Percentiles rank a stretch among this genome's conserved stretches.
These are phyloP conservation scores for Trypanosoma rangeli DNA, from an alignment of 208 protist genomes.

Conservation along the genomic window DNA sequence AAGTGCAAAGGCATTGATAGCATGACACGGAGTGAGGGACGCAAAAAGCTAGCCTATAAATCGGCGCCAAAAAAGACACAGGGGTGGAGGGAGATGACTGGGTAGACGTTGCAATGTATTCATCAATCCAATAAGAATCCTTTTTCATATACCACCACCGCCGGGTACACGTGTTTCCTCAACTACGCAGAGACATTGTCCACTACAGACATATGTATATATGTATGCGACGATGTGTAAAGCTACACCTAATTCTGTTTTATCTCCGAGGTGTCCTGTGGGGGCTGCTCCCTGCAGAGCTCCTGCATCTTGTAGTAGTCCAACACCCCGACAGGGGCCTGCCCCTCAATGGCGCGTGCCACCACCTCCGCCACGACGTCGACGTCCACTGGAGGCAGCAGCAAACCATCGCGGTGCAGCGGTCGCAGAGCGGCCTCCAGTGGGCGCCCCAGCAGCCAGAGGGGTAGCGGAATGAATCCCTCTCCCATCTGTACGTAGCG, in stretches of 20 bases:
- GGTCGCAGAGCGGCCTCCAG: slow-evolving; percentile 53
- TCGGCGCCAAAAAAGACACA: too few species aligned
- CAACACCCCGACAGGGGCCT: slow-evolving; percentile 34
- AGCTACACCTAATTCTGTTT: slow-evolving; percentile 17
- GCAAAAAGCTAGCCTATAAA: too few species aligned
- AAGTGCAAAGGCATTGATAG: too few species aligned
- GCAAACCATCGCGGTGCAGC: slow-evolving; percentile 29
- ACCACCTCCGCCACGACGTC: slow-evolving; percentile 69
- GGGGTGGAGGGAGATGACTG: too few species aligned
- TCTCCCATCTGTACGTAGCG: slow-evolving; percentile 44
- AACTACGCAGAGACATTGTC: too few species aligned
- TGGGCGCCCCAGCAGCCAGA: slow-evolving; percentile 58
- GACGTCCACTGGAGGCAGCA: slow-evolving; percentile 69
- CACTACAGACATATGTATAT: slow-evolving; percentile 5
- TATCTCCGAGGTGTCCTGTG: background rate
- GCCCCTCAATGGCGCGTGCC: slow-evolving; percentile 58
- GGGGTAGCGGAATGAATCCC: slow-evolving; percentile 53
- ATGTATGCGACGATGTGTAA: background rate
- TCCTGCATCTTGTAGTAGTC: slow-evolving; percentile 71
- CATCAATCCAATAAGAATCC: too few species aligned
- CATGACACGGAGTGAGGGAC: too few species aligned
- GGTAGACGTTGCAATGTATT: too few species aligned
- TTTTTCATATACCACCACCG: too few species aligned
- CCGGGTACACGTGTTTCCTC: too few species aligned
- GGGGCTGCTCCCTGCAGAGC: slow-evolving; percentile 30